These are phyloP conservation scores for Nymphaea colorata DNA, from an alignment of 164 flowering plant species.

Conservation along the genomic window DNA sequence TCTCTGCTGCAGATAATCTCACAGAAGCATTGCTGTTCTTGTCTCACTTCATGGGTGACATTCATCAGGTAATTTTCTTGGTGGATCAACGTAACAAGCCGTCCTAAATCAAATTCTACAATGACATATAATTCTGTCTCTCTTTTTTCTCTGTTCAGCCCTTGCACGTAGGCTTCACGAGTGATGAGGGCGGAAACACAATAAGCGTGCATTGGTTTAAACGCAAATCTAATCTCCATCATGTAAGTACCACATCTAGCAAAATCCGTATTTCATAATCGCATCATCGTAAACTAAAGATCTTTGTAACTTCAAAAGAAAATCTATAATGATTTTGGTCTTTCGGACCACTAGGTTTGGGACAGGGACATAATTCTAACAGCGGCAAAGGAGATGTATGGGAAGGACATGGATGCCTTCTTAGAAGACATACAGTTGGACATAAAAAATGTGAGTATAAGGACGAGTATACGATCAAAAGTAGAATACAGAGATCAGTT, in stretches of 20 bases:
- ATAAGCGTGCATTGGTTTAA: constrained; percentile 70
- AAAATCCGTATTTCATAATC: too few relatives aligned
- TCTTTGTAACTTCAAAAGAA: too few relatives aligned
- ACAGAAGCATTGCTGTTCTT: constrained; percentile 79
- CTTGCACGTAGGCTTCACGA: constrained; percentile 81
- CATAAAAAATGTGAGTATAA: constrained; percentile 50
- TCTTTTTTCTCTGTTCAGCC: constrained; percentile 33
- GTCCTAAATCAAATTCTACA: too few relatives aligned
- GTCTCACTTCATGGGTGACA: constrained; percentile 94
- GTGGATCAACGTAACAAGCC: background rate
- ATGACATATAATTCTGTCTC: background rate
- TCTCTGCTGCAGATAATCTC: constrained; percentile 48
- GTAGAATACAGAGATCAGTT: too few relatives aligned
- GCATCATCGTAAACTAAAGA: too few relatives aligned
- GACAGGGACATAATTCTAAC: constrained; percentile 84
- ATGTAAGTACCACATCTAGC: constrained; percentile 36
- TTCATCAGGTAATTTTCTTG: constrained; percentile 60
- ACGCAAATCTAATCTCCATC: constrained; percentile 91
- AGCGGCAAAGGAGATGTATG: constrained; percentile 55
- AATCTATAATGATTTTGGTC: background rate
- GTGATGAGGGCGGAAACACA: constrained; percentile 83
- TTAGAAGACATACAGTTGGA: constrained; percentile 53
- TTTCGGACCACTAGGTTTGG: constrained; percentile 55
- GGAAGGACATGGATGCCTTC: constrained; percentile 53
- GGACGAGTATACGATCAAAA: background rate